A percentile compares a stretch with the other conserved stretches of the same genome.
Conservation (phyloP, 169 alveolate species). For the Eimeria praecox region DNA sequence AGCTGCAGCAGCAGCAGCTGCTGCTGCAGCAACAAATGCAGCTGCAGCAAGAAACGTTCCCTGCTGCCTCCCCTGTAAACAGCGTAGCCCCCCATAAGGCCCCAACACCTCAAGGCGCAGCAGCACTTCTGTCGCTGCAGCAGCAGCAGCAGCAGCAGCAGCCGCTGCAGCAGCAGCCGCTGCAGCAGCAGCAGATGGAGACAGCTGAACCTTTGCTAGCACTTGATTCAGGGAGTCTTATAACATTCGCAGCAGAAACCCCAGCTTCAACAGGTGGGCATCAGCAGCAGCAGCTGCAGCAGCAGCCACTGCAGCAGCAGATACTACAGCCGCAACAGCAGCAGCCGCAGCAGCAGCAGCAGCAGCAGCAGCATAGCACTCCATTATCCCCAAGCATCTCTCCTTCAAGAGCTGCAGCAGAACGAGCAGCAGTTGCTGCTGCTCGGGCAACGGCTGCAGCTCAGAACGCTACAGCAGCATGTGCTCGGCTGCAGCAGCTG, state of each 20-base stretch:
- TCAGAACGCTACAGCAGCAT: constrained; percentile 56
- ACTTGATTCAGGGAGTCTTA: constrained; percentile 17
- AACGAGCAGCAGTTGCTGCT: constrained; percentile 57
- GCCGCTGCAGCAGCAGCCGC: constrained; percentile 25
- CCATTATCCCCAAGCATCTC: neutral
- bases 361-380: constrained; percentile 22
- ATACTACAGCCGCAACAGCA: constrained; percentile 17
- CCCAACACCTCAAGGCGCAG: neutral
- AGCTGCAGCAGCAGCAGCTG: no score
- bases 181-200: constrained; percentile 50
- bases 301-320: neutral
- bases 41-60: constrained; percentile 15
- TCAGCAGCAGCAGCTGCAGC: neutral
- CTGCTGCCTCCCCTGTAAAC: neutral
- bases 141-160: constrained; percentile 43
- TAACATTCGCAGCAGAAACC: constrained; percentile 54
- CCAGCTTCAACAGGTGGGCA: neutral
- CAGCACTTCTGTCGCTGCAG: constrained; percentile 3
- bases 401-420: constrained; percentile 62
- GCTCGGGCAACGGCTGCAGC: constrained; percentile 49
- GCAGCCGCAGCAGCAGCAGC: constrained; percentile 2
- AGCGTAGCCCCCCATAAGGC: neutral
- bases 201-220: neutral
- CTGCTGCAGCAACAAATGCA: no score
- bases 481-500: constrained; percentile 47